Evolutionary conservation across 352 stramenopile genomes (phyloP), one percentile per base, ranked within the genome.

Genomic region (Pythium apleroticum): DNA sequence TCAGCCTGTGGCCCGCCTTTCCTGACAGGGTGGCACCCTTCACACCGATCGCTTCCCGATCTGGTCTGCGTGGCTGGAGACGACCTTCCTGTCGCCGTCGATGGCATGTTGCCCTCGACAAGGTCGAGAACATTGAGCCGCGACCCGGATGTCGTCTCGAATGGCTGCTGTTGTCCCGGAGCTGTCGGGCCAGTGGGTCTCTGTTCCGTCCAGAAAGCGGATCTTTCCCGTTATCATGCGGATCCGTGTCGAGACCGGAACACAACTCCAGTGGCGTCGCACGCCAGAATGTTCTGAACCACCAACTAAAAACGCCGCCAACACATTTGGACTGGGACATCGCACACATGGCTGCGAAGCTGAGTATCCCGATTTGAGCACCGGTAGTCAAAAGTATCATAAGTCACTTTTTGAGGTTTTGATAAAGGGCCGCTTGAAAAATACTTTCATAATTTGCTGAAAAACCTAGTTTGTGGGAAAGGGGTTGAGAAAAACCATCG

Each of bases 261-360:
- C 10, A 22, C 37, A 19, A 10, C 30, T 35, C 30, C 30, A 35
- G 30, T 35, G 30, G 37, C 37, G 37, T 46, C 37, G 37, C 37
- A 22, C 12, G 14, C 4, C 37, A 46, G 37, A 46, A 46, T 46
- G 37, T 46, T 46, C 37, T 46, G 37, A n/a, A 14, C 37, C 37
- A 46, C 14, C 14, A 22, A 46, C 15, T 46, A 9, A 19, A 46
- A 46, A 46, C 12, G 35, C 35, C 19, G 14, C 15, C 19, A 46
- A 22, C 37, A 46, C 15, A 20, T 46, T 46, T 46, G 37, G 19
- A 46, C 19, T 46, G 37, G 37, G 37, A 46, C 37, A 46, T 46
- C 37, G 37, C 37, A 46, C 37, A 46, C 37, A 46, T 46, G 37
- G 37, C 37, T 46, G 37, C 37, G 37, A 46, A 20, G 37, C 37